Evolutionary conservation across 2,329 filamentous ascomycete genomes (phyloP).

Genomic region (Cercospora brassicicola): DNA sequence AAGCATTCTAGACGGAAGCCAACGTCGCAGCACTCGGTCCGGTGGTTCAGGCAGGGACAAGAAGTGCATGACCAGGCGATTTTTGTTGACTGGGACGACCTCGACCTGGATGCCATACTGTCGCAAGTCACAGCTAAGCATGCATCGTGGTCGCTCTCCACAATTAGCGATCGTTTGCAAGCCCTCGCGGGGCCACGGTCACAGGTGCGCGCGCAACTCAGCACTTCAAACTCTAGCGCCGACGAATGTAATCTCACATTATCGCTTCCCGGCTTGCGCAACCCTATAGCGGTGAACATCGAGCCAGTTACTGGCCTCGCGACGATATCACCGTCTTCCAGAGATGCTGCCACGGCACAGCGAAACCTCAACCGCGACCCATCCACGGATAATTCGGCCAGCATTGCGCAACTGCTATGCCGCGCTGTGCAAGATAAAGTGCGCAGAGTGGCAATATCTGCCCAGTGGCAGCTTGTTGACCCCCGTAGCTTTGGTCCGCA

Average conservation of each 20-base stretch:
- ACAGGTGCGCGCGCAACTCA: constrained; percentile 44
- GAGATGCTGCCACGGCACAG: constrained; percentile 55
- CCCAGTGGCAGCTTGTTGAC: constrained; percentile 63
- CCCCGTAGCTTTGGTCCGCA: constrained; percentile 31
- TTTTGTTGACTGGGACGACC: constrained; percentile 61
- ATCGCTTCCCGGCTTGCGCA: constrained; percentile 65
- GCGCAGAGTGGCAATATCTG: constrained; percentile 58
- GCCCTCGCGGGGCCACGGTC: constrained; percentile 37
- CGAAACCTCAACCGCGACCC: constrained; percentile 62
- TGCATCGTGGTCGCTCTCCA: constrained; percentile 67
- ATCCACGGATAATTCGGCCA: constrained; percentile 37
- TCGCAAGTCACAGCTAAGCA: constrained; percentile 74
- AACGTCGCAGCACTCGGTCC: constrained; percentile 53
- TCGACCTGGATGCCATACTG: constrained; percentile 74
- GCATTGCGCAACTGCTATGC: constrained; percentile 18
- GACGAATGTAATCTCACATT: constrained; percentile 67
- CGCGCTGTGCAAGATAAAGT: constrained; percentile 58
- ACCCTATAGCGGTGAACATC: constrained; percentile 61
- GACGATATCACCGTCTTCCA: constrained; percentile 61
- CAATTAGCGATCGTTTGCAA: constrained; percentile 62
- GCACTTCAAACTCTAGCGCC: constrained; percentile 61
- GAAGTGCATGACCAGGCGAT: constrained; percentile 68
- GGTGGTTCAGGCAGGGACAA: constrained; percentile 83
- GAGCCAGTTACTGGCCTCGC: constrained; percentile 79
- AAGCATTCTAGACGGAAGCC: constrained; percentile 35